Percentiles rank a stretch among this genome's conserved stretches.
Conservation (phyloP, 768 basidiomycete species). For the Podaxis sp. region DNA sequence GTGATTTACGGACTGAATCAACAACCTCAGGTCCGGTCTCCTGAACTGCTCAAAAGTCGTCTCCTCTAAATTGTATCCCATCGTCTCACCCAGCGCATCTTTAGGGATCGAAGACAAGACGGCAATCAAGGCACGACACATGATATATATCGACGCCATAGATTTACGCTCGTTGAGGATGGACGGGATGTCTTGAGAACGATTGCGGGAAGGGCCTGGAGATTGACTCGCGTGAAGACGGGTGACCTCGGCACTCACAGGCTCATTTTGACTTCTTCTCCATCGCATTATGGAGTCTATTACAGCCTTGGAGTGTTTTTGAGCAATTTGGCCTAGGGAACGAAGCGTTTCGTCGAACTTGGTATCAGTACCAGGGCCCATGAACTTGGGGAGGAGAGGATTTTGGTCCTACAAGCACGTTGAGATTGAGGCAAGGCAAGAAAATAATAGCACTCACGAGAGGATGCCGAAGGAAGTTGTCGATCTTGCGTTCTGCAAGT, state of each 20-base stretch:
- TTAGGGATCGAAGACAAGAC: conserved; percentile 71
- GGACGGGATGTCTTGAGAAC: conserved; percentile 45
- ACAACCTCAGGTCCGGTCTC: conserved; percentile 64
- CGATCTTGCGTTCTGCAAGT: conserved; percentile 78
- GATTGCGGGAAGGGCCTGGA: conserved; percentile 32
- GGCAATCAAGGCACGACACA: conserved; percentile 82
- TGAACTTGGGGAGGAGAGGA: conserved; percentile 57
- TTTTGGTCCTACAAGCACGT: conserved; percentile 57
- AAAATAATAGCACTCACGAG: conserved; percentile 46
- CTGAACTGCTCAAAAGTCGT: conserved; percentile 85
- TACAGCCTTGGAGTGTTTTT: conserved; percentile 80
- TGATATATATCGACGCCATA: conserved; percentile 85
- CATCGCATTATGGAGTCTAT: conserved; percentile 86
- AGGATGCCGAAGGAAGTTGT: conserved; percentile 63
- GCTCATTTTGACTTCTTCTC: conserved; percentile 75
- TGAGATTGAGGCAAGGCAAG: not conserved
- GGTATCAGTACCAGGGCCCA: conserved; percentile 72
- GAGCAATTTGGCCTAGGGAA: conserved; percentile 83
- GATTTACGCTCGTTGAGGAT: conserved; percentile 70
- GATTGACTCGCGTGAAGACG: conserved; percentile 45
- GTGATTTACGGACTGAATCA: conserved; percentile 71
- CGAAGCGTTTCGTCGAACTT: conserved; percentile 85
- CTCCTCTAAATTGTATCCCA: conserved; percentile 83
- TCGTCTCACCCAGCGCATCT: conserved; percentile 72
- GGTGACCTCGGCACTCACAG: conserved; percentile 48